Conservation (phyloP, 192 early-diverging fungal genomes). For the Funneliformis geosporum region DNA sequence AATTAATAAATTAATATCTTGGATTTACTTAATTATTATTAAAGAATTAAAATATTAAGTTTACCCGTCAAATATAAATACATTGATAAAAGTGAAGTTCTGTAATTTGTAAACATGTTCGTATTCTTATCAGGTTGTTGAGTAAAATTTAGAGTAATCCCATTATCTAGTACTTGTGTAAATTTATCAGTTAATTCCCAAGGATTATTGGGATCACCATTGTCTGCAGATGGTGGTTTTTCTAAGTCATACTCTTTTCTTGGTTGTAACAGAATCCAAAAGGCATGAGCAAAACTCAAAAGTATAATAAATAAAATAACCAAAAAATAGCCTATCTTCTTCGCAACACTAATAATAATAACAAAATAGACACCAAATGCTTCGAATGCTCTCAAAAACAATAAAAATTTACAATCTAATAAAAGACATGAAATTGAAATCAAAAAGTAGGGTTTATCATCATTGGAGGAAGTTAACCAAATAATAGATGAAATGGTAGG, state of each 20-base stretch:
- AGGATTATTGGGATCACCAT: background rate
- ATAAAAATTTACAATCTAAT: constrained; percentile 3
- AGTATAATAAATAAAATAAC: background rate
- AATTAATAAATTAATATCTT: background rate
- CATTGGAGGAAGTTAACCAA: background rate
- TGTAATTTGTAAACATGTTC: background rate
- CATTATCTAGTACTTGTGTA: background rate
- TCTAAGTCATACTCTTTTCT: background rate
- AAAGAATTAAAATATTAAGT: background rate
- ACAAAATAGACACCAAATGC: constrained; percentile 7
- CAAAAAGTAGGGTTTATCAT: background rate
- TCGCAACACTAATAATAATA: constrained; percentile 3
- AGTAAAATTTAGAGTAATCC: background rate
- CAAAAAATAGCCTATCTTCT: background rate
- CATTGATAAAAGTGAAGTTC: background rate
- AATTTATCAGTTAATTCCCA: background rate
- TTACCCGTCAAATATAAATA: constrained; percentile 17
- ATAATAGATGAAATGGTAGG: background rate
- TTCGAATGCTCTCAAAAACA: constrained; percentile 6
- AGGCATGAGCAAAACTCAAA: constrained; percentile 10
- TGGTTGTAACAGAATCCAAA: background rate
- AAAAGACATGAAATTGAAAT: background rate
- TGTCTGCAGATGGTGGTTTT: background rate
- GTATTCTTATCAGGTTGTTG: background rate
- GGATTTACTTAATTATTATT: background rate